These are phyloP conservation scores for Pilasporangium apinafurcum DNA, from an alignment of 352 stramenopile genomes.

Conservation along the genomic window DNA sequence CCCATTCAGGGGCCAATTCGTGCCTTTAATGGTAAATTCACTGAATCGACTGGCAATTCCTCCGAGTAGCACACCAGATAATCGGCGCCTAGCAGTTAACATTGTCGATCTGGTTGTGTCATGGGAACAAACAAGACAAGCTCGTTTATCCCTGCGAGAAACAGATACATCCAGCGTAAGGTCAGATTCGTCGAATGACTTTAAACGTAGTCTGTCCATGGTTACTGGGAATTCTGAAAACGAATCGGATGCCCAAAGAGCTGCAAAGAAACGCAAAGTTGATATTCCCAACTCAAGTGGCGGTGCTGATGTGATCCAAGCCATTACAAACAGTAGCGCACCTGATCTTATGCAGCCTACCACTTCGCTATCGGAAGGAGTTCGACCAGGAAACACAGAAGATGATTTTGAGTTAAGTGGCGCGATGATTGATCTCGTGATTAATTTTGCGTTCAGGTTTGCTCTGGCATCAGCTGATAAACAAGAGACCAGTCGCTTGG, in stretches of 20 bases:
- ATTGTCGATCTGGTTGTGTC: conserved; percentile 95
- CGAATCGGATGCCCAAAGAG: conserved; percentile 4
- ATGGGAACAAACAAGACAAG: conserved; percentile 90
- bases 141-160: conserved; percentile 31
- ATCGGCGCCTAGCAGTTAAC: conserved; percentile 89
- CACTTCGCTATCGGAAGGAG: not conserved
- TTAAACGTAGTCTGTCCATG: conserved; percentile 6
- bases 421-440: conserved; percentile 87
- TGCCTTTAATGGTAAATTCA: conserved; percentile 95
- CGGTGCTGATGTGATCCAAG: conserved; percentile 11
- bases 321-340: conserved; percentile 3
- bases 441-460: conserved; percentile 90
- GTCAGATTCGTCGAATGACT: conserved; percentile 3
- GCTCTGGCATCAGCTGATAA: conserved; percentile 85
- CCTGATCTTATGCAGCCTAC: conserved; percentile 9
- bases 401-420: conserved; percentile 85
- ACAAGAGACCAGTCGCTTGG: conserved; percentile 81
- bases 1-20: conserved; percentile 89
- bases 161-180: not conserved
- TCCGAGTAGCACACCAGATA: conserved; percentile 90
- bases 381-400: conserved; percentile 29
- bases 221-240: not conserved
- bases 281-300: conserved; percentile 5
- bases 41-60: conserved; percentile 94
- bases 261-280: conserved; percentile 43